Conservation (phyloP, 1,284 basidiomycete genomes). For the Trametes pubescens region DNA sequence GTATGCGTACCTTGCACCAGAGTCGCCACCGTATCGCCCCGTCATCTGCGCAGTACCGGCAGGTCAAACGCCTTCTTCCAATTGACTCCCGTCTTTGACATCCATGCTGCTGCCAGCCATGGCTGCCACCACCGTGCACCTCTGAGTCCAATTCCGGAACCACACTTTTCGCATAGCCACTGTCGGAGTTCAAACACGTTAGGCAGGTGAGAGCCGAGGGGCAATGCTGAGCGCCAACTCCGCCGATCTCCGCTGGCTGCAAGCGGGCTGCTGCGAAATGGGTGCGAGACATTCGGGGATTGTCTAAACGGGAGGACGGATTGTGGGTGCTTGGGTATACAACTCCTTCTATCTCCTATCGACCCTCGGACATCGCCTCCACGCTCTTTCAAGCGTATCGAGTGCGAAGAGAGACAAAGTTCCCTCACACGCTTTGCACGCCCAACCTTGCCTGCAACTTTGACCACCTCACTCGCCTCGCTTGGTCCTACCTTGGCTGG, state of each 20-base stretch:
- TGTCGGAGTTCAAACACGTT: background rate
- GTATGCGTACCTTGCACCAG: too few relatives aligned
- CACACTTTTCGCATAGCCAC: background rate
- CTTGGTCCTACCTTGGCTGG: conserved; percentile 17
- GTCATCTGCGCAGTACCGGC: too few relatives aligned
- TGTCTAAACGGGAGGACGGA: conserved; percentile 2
- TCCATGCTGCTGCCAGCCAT: too few relatives aligned
- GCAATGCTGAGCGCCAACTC: background rate
- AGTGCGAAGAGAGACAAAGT: conserved; percentile 12
- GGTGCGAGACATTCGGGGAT: background rate
- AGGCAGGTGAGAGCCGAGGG: background rate
- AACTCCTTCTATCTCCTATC: conserved; percentile 19
- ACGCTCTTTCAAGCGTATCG: background rate
- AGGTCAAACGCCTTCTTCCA: too few relatives aligned
- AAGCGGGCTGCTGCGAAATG: background rate
- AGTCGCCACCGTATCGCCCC: too few relatives aligned
- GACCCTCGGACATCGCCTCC: conserved; percentile 4
- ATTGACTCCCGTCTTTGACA: too few relatives aligned
- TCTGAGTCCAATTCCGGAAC: too few relatives aligned
- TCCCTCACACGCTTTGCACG: conserved; percentile 16
- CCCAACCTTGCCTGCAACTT: conserved; percentile 13
- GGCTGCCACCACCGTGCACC: too few relatives aligned
- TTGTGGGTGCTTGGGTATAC: conserved; percentile 21
- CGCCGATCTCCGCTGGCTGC: background rate
- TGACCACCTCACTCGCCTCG: conserved; percentile 9